Conservation (phyloP, 805 yeast species). For the Komagataella mondaviorum region DNA sequence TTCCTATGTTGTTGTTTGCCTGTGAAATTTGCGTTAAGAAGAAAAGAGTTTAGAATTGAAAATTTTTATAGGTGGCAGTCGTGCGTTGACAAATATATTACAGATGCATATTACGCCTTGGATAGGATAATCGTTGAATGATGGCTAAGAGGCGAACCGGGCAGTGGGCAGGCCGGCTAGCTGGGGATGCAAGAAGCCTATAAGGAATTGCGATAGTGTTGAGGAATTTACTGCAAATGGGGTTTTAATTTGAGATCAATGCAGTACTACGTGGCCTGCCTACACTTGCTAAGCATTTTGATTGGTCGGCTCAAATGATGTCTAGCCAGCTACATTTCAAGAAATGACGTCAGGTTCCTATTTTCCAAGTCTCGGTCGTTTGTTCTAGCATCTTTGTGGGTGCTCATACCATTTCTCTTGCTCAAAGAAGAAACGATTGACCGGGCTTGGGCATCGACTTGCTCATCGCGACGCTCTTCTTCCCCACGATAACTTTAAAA, state of each 20-base stretch:
- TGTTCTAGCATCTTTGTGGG: background rate
- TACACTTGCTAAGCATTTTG: background rate
- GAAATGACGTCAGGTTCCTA: background rate
- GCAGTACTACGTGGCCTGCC: background rate
- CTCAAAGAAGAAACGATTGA: background rate
- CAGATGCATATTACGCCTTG: background rate
- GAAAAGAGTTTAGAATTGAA: background rate
- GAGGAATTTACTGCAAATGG: too few species aligned
- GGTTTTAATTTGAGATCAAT: background rate
- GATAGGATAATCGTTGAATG: background rate
- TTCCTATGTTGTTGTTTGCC: constrained; percentile 2
- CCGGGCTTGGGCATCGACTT: background rate
- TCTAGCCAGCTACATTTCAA: background rate
- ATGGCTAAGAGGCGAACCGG: background rate
- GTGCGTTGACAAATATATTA: background rate
- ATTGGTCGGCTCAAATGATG: background rate
- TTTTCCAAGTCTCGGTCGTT: background rate
- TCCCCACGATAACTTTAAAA: background rate
- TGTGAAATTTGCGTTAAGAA: constrained; percentile 2
- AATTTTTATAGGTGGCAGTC: background rate
- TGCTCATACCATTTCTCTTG: background rate
- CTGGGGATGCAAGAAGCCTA: background rate
- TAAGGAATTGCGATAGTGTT: background rate
- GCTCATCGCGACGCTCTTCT: background rate
- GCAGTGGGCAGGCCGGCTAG: background rate